Conservation (phyloP, 148 eudicot species). For the Pharnaceum exiguum region DNA sequence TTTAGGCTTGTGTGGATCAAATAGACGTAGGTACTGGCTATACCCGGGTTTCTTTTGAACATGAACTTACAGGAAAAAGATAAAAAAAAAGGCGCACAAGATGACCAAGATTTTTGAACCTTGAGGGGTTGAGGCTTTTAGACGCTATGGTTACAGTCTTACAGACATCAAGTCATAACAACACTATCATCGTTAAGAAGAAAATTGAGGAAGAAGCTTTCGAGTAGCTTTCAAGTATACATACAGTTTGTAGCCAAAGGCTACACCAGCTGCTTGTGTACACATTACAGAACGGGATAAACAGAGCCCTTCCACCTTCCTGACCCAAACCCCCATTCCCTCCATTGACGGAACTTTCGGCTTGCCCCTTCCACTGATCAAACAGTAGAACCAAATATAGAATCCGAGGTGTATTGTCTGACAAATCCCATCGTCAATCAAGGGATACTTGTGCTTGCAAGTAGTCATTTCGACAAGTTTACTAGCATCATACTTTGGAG, state of each 20-base stretch:
- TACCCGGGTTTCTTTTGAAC: too few species aligned
- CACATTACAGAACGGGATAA: constrained; percentile 10
- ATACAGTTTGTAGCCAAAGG: constrained; percentile 12
- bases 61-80: too few species aligned
- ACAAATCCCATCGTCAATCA: background rate
- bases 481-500: constrained; percentile 7
- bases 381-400: background rate
- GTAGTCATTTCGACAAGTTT: background rate
- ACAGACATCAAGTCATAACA: too few species aligned
- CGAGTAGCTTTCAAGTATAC: background rate
- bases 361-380: constrained; percentile 4
- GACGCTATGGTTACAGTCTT: too few species aligned
- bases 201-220: background rate
- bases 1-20: too few species aligned
- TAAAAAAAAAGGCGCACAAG: too few species aligned
- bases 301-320: constrained; percentile 3
- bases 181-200: too few species aligned
- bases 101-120: too few species aligned
- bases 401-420: background rate
- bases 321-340: background rate
- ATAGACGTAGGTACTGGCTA: too few species aligned
- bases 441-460: background rate
- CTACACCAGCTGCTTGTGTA: constrained; percentile 6
- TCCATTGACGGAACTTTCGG: background rate
- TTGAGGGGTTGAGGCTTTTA: too few species aligned